Evolutionary conservation across 1,284 basidiomycete genomes (phyloP).

Genomic region (Laetiporus sulphureus): DNA sequence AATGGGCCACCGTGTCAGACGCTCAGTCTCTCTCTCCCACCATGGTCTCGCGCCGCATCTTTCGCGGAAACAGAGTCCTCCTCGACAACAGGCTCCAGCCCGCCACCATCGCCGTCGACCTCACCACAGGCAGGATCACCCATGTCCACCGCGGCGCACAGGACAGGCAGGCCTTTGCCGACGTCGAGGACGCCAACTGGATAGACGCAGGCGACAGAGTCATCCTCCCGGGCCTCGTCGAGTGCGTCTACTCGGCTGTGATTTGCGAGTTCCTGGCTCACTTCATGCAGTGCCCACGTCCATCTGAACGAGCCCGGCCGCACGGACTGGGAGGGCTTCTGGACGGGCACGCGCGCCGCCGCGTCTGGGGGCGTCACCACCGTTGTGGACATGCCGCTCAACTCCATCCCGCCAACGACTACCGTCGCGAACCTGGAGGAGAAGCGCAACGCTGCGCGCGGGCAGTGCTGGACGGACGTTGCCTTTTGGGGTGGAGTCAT

Average conservation of each 20-base stretch:
- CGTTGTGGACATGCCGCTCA: slow-evolving; percentile 92
- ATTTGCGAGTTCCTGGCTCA: background rate
- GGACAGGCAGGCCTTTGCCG: slow-evolving; percentile 29
- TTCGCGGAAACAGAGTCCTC: slow-evolving; percentile 53
- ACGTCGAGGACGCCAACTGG: slow-evolving; percentile 35
- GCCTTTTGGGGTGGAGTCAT: slow-evolving; percentile 95
- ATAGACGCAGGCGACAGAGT: slow-evolving; percentile 59
- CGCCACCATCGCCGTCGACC: slow-evolving; percentile 68
- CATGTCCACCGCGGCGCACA: slow-evolving; percentile 36
- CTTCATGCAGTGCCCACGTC: slow-evolving; percentile 69
- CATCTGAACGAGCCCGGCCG: slow-evolving; percentile 92
- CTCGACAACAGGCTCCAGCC: slow-evolving; percentile 42
- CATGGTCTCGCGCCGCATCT: slow-evolving; percentile 19
- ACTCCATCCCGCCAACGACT: slow-evolving; percentile 92
- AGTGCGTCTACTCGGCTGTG: slow-evolving; percentile 42
- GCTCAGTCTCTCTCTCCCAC: background rate
- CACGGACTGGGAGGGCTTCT: slow-evolving; percentile 92
- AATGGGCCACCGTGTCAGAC: too few species aligned
- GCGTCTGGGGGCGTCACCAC: slow-evolving; percentile 88
- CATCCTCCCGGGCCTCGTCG: slow-evolving; percentile 81
- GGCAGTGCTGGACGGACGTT: slow-evolving; percentile 79
- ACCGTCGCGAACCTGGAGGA: slow-evolving; percentile 66
- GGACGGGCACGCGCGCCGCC: slow-evolving; percentile 84
- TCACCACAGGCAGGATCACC: slow-evolving; percentile 59
- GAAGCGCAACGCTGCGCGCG: slow-evolving; percentile 66